Percentiles rank a stretch among this genome's conserved stretches.
phyloP scores from a whole-genome alignment of 345 rosid species.

The Acer saccharum region DNA sequence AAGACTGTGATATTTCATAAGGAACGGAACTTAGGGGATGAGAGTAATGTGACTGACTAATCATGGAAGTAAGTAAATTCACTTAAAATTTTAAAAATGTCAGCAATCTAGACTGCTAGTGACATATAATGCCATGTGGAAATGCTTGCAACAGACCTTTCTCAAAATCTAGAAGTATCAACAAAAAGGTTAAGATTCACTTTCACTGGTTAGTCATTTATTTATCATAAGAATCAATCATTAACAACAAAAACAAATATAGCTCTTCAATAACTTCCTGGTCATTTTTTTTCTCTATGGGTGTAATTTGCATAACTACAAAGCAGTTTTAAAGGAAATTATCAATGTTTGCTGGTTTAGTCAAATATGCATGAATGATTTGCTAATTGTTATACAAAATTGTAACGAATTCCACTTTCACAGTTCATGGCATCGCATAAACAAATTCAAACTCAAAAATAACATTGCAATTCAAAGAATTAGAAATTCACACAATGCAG shows the following conservation, averaged over 20 bases:
- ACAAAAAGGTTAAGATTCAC: no score
- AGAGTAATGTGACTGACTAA: neutral
- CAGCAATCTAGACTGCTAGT: neutral
- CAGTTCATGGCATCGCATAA: neutral
- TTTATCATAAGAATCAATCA: neutral
- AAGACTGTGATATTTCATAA: no score
- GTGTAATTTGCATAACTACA: neutral
- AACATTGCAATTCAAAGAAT: neutral
- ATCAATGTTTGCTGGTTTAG: neutral
- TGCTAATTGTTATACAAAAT: neutral
- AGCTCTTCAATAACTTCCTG: no score
- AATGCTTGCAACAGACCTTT: neutral
- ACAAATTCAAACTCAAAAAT: neutral
- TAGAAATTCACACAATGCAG: conserved; percentile 10
- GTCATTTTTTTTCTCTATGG: no score
- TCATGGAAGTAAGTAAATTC: neutral
- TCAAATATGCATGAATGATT: neutral
- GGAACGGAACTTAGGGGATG: no score
- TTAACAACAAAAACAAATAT: neutral
- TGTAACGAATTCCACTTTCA: neutral
- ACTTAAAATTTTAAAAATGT: neutral
- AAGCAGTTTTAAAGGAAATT: neutral
- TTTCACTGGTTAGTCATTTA: neutral
- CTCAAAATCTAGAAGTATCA: neutral
- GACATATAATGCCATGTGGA: neutral